These are phyloP conservation scores for Lodderomyces oxycetoniae DNA, from an alignment of 1,139 yeast species.

Conservation along the genomic window DNA sequence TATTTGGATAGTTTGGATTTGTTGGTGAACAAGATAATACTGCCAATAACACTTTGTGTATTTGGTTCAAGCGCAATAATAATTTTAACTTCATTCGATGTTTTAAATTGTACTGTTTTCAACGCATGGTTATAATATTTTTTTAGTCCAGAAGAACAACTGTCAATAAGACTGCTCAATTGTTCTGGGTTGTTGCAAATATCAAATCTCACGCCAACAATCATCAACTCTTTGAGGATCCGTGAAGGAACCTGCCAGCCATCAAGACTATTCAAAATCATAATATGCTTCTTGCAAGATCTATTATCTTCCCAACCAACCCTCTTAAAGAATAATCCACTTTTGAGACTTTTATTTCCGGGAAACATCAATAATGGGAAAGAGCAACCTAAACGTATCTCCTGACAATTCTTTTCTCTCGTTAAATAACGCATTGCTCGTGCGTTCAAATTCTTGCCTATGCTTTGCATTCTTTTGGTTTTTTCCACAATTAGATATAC, in stretches of 20 bases:
- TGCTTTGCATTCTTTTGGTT: conserved; percentile 51
- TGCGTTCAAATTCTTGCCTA: conserved; percentile 54
- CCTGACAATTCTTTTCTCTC: conserved; percentile 41
- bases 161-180: conserved; percentile 31
- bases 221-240: conserved; percentile 52
- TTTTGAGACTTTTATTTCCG: conserved; percentile 23
- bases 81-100: conserved; percentile 37
- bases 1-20: conserved; percentile 43
- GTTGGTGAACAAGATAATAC: conserved; percentile 50
- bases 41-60: conserved; percentile 51
- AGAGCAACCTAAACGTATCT: conserved; percentile 45
- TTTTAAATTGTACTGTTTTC: conserved; percentile 17
- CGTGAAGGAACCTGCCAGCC: conserved; percentile 54
- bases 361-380: conserved; percentile 51
- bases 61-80: conserved; percentile 57
- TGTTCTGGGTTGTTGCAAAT: conserved; percentile 43
- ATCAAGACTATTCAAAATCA: conserved; percentile 34
- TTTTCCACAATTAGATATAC: conserved; percentile 52
- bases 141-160: conserved; percentile 12
- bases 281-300: conserved; percentile 25
- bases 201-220: conserved; percentile 57
- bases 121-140: conserved; percentile 24
- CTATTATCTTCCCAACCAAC: conserved; percentile 33
- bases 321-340: conserved; percentile 29
- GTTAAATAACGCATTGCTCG: conserved; percentile 51